Conservation (phyloP, 768 basidiomycete species). For the Flagelloscypha sp. region DNA sequence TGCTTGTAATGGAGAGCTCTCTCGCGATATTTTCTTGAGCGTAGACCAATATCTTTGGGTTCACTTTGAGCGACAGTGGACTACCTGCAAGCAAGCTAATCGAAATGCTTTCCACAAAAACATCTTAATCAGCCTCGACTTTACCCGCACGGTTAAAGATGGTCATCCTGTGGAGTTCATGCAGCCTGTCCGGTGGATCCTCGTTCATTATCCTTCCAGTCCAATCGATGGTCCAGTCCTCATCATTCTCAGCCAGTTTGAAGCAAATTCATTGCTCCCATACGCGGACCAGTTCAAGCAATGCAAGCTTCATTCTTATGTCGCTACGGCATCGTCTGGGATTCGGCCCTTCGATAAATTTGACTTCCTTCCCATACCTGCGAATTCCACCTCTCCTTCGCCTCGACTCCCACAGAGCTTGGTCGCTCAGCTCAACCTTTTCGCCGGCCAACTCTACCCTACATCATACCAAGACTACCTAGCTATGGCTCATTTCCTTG, state of each 20-base stretch:
- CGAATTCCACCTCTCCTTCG: constrained; percentile 13
- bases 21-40: no score
- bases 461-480: constrained; percentile 23
- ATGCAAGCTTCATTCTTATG: constrained; percentile 37
- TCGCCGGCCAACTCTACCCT: constrained; percentile 38
- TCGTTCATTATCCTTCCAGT: constrained; percentile 15
- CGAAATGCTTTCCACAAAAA: no score
- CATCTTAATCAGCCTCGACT: constrained; percentile 27
- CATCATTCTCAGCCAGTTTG: constrained; percentile 31
- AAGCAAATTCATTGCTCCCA: constrained; percentile 23
- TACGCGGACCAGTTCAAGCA: no score
- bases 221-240: constrained; percentile 12
- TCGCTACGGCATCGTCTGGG: constrained; percentile 24
- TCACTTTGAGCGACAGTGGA: no score
- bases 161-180: constrained; percentile 22
- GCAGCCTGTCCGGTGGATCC: constrained; percentile 35
- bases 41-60: no score
- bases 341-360: constrained; percentile 31
- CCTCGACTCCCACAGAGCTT: constrained; percentile 8
- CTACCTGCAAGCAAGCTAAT: no score
- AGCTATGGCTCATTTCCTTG: constrained; percentile 27
- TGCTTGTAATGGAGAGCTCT: no score
- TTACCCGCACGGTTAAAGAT: constrained; percentile 21
- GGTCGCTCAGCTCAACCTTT: constrained; percentile 30
- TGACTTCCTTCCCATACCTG: constrained; percentile 21